Evolutionary conservation across 2,329 filamentous ascomycete species (phyloP).

Genomic region (Exophiala calicioides): DNA sequence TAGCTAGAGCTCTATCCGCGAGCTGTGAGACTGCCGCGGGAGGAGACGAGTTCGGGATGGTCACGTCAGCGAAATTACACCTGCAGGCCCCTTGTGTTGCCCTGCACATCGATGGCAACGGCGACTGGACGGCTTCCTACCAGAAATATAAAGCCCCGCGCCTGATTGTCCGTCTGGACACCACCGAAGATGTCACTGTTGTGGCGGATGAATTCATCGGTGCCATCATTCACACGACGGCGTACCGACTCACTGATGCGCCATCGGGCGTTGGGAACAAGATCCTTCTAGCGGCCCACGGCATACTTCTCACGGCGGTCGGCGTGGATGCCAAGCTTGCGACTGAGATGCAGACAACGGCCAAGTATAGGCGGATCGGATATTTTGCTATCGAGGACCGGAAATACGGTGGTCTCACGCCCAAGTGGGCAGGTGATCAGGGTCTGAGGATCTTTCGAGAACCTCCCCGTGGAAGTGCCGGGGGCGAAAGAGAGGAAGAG

Average conservation of each 20-base stretch:
- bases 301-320: constrained; percentile 9
- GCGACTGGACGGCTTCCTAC: constrained; percentile 8
- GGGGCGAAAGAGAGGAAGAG: neutral
- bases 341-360: neutral
- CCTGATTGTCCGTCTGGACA: constrained; percentile 10
- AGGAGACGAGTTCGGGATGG: constrained; percentile 11
- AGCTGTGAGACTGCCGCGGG: neutral
- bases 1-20: constrained; percentile 5
- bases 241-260: constrained; percentile 24
- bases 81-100: constrained; percentile 12
- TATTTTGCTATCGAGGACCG: constrained; percentile 20
- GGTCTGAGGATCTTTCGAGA: constrained; percentile 9
- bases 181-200: constrained; percentile 4
- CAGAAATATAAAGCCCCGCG: constrained; percentile 3
- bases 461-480: neutral
- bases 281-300: constrained; percentile 17
- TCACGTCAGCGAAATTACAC: constrained; percentile 6
- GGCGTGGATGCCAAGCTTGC: neutral
- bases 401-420: constrained; percentile 8
- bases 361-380: constrained; percentile 10
- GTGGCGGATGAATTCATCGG: constrained; percentile 19
- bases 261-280: constrained; percentile 6
- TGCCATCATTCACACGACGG: constrained; percentile 29
- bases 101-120: neutral
- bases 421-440: constrained; percentile 7